Percentiles rank a stretch among this genome's conserved stretches.
phyloP scores from a whole-genome alignment of 805 yeast species.

The Lipomyces mesembrius region DNA sequence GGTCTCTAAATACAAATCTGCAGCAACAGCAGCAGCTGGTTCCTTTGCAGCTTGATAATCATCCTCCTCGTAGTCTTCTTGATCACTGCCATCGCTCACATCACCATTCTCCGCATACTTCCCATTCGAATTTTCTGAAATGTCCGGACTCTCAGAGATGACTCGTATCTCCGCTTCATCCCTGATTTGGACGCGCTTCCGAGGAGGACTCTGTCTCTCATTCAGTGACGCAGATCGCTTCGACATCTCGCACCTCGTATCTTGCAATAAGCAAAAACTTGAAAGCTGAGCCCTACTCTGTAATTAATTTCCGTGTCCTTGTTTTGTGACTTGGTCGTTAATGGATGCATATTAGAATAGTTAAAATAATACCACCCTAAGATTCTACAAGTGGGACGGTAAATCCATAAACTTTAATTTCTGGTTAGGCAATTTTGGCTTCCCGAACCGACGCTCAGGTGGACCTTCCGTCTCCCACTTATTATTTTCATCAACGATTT shows the following conservation, averaged over 20 bases:
- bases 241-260: constrained; percentile 5
- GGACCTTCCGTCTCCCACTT: background rate
- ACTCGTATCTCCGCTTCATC: background rate
- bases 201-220: background rate
- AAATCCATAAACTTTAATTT: no score
- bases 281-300: background rate
- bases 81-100: constrained; percentile 19
- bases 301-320: background rate
- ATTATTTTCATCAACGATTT: background rate
- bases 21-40: constrained; percentile 3
- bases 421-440: no score
- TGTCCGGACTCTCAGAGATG: background rate
- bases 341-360: no score
- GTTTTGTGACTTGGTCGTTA: background rate
- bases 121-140: constrained; percentile 1
- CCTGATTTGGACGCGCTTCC: constrained; percentile 16
- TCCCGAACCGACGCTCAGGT: no score
- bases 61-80: constrained; percentile 21
- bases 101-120: background rate
- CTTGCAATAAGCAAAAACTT: background rate
- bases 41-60: constrained; percentile 4
- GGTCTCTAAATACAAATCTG: constrained; percentile 36
- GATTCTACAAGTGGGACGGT: no score
- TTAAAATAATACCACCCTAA: no score
- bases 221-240: constrained; percentile 17